Evolutionary conservation across 2,329 filamentous ascomycete genomes (phyloP).

Genomic region (Colletotrichum tropicicola): DNA sequence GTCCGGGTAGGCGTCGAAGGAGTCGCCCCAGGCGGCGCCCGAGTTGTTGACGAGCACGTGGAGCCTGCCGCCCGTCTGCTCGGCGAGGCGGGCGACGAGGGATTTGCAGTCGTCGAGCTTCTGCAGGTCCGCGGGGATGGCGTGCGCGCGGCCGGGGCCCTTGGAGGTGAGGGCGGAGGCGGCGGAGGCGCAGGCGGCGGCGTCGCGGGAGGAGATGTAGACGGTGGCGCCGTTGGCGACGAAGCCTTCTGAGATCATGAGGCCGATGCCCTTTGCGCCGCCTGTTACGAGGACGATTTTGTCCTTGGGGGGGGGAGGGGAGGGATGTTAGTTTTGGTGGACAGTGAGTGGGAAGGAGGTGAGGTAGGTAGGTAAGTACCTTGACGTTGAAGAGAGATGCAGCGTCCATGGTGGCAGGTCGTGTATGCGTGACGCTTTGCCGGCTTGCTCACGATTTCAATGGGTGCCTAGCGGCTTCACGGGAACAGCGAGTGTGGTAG

Average conservation of each 20-base stretch:
- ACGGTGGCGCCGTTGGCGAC: conserved; percentile 71
- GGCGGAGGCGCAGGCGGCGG: conserved; percentile 62
- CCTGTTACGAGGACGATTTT: conserved; percentile 69
- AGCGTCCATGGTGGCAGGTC: conserved; percentile 57
- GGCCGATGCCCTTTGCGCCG: conserved; percentile 69
- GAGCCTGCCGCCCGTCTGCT: conserved; percentile 57
- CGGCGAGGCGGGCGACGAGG: conserved; percentile 60
- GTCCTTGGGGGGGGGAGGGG: no score
- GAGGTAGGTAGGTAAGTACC: conserved; percentile 46
- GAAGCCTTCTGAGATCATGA: conserved; percentile 74
- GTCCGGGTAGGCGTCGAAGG: conserved; percentile 68
- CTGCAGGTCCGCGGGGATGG: conserved; percentile 73
- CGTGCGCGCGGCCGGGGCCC: conserved; percentile 60
- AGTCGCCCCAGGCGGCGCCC: conserved; percentile 71
- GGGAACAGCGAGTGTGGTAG: background rate
- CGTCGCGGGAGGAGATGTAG: conserved; percentile 73
- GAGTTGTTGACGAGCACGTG: conserved; percentile 74
- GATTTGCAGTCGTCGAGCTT: conserved; percentile 62
- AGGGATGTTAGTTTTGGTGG: background rate
- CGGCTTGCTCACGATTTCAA: background rate
- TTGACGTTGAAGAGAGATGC: conserved; percentile 67
- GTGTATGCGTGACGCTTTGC: no score
- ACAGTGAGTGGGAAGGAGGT: background rate
- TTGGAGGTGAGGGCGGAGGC: conserved; percentile 64
- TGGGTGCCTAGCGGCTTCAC: background rate